Percentiles rank a stretch among this genome's conserved stretches.
These are phyloP conservation scores for Pyrus bretschneideri DNA, from an alignment of 306 rosid species.

Conservation along the genomic window DNA sequence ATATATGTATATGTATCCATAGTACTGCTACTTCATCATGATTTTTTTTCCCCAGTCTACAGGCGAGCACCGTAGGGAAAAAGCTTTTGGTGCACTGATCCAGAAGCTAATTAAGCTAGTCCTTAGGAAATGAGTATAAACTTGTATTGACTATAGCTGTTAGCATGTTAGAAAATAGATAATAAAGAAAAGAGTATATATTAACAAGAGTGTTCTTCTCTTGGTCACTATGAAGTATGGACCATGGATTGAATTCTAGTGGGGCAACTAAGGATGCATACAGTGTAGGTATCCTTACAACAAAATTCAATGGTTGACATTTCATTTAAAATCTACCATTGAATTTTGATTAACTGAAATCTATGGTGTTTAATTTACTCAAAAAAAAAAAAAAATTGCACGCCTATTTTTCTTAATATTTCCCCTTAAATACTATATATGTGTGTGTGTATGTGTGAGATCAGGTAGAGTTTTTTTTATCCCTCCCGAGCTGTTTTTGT, in stretches of 20 bases:
- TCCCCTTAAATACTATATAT: neutral
- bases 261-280: neutral
- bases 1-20: neutral
- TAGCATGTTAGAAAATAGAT: neutral
- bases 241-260: neutral
- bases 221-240: neutral
- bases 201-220: neutral
- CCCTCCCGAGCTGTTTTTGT: neutral
- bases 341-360: neutral
- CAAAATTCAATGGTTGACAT: neutral
- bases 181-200: neutral
- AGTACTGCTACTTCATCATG: neutral
- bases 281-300: neutral
- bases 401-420: too few species aligned
- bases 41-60: neutral
- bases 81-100: neutral
- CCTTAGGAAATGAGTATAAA: neutral
- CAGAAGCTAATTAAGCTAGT: neutral
- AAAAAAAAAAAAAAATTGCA: too few species aligned
- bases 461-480: neutral
- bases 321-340: neutral
- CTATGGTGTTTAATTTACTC: neutral
- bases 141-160: neutral
- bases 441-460: neutral
- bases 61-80: neutral